A percentile compares a stretch with the other conserved stretches of the same genome.
phyloP scores from a whole-genome alignment of 257 asterid genomes.

The Solanum pimpinellifolium region DNA sequence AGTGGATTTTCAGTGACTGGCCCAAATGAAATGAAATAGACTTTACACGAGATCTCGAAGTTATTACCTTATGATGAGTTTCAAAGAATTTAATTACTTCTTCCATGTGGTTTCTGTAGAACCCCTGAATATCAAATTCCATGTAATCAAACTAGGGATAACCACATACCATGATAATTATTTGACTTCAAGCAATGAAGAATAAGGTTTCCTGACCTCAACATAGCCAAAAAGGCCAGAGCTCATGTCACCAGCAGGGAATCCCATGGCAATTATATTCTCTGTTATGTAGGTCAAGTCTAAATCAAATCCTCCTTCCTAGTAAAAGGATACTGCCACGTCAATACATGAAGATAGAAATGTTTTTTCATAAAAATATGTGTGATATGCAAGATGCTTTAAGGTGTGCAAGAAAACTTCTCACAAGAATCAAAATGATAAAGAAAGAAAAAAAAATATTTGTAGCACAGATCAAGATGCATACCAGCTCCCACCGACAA shows the following conservation, averaged over 20 bases:
- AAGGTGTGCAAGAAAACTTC: background rate
- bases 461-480: background rate
- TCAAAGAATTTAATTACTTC: slow-evolving; percentile 95
- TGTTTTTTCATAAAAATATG: background rate
- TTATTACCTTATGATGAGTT: slow-evolving; percentile 84
- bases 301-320: slow-evolving; percentile 99
- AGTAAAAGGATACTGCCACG: slow-evolving; percentile 7
- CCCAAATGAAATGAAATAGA: background rate
- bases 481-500: background rate
- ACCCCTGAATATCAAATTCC: slow-evolving; percentile 46
- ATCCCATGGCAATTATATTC: slow-evolving; percentile 99
- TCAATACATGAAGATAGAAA: background rate
- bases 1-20: background rate
- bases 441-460: background rate
- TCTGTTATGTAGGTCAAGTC: slow-evolving; percentile 99
- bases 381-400: background rate
- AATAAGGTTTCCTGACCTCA: slow-evolving; percentile 45
- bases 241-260: slow-evolving; percentile 99
- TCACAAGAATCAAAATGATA: background rate
- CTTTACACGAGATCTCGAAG: background rate
- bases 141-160: slow-evolving; percentile 12
- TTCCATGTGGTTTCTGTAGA: slow-evolving; percentile 98
- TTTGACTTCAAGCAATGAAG: background rate
- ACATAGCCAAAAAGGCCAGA: slow-evolving; percentile 95
- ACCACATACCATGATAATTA: background rate